Evolutionary conservation across 2,329 filamentous ascomycete species (phyloP).

Genomic region (Pleoardoris graminearum): DNA sequence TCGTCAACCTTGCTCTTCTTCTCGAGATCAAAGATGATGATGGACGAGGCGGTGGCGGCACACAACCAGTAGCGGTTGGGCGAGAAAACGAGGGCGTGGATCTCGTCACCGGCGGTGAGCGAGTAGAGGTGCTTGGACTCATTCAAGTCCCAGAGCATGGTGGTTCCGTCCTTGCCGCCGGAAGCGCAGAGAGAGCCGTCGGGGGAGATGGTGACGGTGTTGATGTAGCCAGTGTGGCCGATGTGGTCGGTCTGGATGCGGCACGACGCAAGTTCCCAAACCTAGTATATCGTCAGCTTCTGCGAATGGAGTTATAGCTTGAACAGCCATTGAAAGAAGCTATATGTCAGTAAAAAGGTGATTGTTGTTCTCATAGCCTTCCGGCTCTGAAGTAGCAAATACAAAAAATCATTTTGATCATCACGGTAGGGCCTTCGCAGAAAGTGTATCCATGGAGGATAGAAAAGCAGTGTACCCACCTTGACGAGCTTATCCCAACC

Average conservation of each 20-base stretch:
- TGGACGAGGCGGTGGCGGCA: conserved; percentile 93
- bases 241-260: conserved; percentile 99
- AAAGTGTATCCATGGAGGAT: background rate
- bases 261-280: conserved; percentile 99
- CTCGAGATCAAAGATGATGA: conserved; percentile 99
- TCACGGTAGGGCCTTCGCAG: conserved; percentile 65
- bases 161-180: conserved; percentile 99
- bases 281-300: conserved; percentile 60
- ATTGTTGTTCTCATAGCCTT: conserved; percentile 96
- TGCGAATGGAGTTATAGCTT: background rate
- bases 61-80: conserved; percentile 99
- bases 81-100: conserved; percentile 99
- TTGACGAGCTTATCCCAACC: conserved; percentile 99
- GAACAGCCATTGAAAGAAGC: conserved; percentile 10
- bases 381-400: conserved; percentile 99
- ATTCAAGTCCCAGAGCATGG: conserved; percentile 99
- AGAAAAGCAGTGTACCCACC: conserved; percentile 64
- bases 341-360: conserved; percentile 79
- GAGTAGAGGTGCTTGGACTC: conserved; percentile 99
- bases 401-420: conserved; percentile 79
- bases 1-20: conserved; percentile 99
- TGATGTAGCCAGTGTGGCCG: conserved; percentile 99
- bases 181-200: conserved; percentile 99
- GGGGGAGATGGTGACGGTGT: conserved; percentile 99
- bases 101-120: conserved; percentile 98